phyloP scores from a whole-genome alignment of 192 early-diverging fungal species.

The Borealophlyctis nickersoniae region DNA sequence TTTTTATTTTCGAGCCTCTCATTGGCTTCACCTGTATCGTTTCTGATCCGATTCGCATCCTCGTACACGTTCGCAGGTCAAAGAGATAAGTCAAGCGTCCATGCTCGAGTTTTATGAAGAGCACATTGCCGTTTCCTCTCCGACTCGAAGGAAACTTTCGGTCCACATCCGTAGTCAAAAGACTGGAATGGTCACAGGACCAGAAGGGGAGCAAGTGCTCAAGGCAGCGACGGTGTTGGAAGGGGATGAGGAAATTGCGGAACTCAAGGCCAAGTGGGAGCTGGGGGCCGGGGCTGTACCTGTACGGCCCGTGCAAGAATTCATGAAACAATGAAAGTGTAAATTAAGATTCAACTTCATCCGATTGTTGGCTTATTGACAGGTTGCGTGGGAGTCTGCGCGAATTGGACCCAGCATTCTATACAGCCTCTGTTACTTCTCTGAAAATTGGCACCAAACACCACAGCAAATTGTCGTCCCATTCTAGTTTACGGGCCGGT shows the following conservation, averaged over 20 bases:
- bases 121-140: conserved; percentile 54
- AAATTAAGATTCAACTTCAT: too few relatives aligned
- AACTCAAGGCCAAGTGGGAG: conserved; percentile 20
- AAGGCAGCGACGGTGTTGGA: neutral
- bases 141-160: conserved; percentile 57
- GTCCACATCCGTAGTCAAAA: conserved; percentile 50
- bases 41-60: neutral
- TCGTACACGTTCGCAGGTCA: conserved; percentile 4
- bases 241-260: conserved; percentile 12
- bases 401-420: too few relatives aligned
- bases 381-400: too few relatives aligned
- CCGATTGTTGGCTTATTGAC: too few relatives aligned
- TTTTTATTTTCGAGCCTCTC: too few relatives aligned
- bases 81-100: conserved; percentile 37
- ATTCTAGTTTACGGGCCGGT: too few relatives aligned
- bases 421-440: too few relatives aligned
- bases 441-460: too few relatives aligned
- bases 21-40: too few relatives aligned
- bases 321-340: conserved; percentile 1
- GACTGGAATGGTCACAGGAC: neutral
- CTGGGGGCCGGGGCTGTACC: conserved; percentile 13
- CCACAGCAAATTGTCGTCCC: too few relatives aligned
- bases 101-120: conserved; percentile 59
- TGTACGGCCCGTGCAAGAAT: conserved; percentile 11
- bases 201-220: conserved; percentile 7